Evolutionary conservation across 257 asterid genomes (phyloP), one percentile per base, ranked within the genome.

Genomic region (Gardenia jasminoides): DNA sequence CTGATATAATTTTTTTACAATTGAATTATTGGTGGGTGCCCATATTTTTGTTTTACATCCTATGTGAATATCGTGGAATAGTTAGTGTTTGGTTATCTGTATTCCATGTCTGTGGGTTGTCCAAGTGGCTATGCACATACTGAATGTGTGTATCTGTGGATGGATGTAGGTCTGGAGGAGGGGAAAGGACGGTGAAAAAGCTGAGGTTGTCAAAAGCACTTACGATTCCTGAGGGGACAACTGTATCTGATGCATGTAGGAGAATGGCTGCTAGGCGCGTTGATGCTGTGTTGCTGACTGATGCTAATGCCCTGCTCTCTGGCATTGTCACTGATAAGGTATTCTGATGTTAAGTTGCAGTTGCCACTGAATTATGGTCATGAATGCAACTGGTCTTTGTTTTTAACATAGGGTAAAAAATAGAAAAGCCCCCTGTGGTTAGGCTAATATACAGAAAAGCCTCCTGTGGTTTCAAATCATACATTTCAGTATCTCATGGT

Each of bases 321-420:
- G 99, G 99, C 88, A 90, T 94, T 78, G 97, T 94, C 84, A 94
- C 99, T 80, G 99, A 91, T 83, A 94, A 93, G 97, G 99, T 90
- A 24, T 2, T 24, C n/a, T 44, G 12, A 10, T 70, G 58, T 24
- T 70, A 64, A 58, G 19, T 68, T 46, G 31, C 43, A 26, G 65
- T 82, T 76, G 46, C 22, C 44, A 20, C 30, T 83, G 30, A 13
- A 50, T 36, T 36, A 54, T 36, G 76, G 62, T 83, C 31, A 48
- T 56, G 74, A 67, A 22, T 43, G 69, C 83, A 48, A 33, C 56
- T 36, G 19, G n/a, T 73, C 48, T 26, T 52, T 28, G 26, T 33
- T 17, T n/a, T n/a, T n/a, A n/a, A n/a, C n/a, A n/a, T n/a, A n/a
- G n/a, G n/a, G n/a, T n/a, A n/a, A n/a, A n/a, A n/a, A n/a, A n/a